Percentiles rank a stretch among this genome's conserved stretches.
Evolutionary conservation across 495 filamentous ascomycete species (phyloP).

Genomic region (Trichoderma erinaceum): DNA sequence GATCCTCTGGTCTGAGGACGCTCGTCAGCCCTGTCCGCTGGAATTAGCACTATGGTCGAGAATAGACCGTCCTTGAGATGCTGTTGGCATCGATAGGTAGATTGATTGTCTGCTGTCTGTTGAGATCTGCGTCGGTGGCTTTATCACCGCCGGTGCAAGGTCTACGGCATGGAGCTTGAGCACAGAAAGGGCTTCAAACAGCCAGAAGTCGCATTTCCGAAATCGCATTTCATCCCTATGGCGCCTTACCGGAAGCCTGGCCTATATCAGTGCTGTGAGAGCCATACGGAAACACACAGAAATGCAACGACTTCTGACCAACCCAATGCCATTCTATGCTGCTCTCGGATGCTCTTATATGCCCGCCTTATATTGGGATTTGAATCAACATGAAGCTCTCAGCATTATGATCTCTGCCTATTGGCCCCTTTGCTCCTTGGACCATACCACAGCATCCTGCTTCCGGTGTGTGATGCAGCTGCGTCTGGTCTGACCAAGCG

Average conservation of each 20-base stretch:
- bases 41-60: slow-evolving; percentile 53
- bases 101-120: slow-evolving; percentile 34
- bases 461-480: slow-evolving; percentile 32
- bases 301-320: slow-evolving; percentile 26
- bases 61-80: slow-evolving; percentile 41
- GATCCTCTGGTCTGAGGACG: slow-evolving; percentile 54
- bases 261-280: slow-evolving; percentile 24
- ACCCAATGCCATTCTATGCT: slow-evolving; percentile 26
- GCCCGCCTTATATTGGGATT: background rate
- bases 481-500: slow-evolving; percentile 55
- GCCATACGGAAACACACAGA: slow-evolving; percentile 35
- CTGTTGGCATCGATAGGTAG: slow-evolving; percentile 22
- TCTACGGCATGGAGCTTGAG: slow-evolving; percentile 24
- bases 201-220: slow-evolving; percentile 28
- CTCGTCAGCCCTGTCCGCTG: slow-evolving; percentile 57
- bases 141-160: slow-evolving; percentile 16
- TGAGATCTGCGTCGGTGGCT: slow-evolving; percentile 21
- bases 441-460: slow-evolving; percentile 38
- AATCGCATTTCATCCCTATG: slow-evolving; percentile 21
- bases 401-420: slow-evolving; percentile 18
- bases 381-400: slow-evolving; percentile 20
- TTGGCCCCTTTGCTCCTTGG: slow-evolving; percentile 27
- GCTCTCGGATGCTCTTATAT: slow-evolving; percentile 29
- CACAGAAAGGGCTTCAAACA: slow-evolving; percentile 36
- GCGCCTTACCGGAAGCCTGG: slow-evolving; percentile 16